Base-by-base conservation (phyloP, 2,329 filamentous ascomycete species). In the Penicillium palitans region DNA sequence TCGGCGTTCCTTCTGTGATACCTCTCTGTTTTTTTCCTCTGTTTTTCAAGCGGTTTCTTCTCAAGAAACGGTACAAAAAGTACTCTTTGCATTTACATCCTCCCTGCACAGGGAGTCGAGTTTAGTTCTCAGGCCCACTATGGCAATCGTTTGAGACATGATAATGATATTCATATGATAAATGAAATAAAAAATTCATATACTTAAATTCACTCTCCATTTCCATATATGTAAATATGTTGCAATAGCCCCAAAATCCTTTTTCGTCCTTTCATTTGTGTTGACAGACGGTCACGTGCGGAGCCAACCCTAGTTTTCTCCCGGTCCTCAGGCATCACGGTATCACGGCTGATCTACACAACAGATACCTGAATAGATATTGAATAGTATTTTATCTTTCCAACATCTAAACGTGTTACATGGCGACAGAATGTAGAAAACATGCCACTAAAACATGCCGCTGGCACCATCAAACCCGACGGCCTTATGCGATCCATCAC, bases 1-100 rank as follows among this genome's bases (percentile, higher is more conserved):
- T 33, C 27, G 64, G 66, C 66, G 66, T 66, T 65, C 27, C 57
- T 42, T 52, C 46, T 49, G 61, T 63, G 63, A 68, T 66, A 66
- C 64, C 64, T 66, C 29, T 46, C 42, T 46, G 44, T n/a, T 48
- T 21, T 31, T 19, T 40, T 35, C 52, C 58, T 40, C 24, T 48
- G 31, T 42, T 31, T 33, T 50, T 57, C 58, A 47, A 64, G 58
- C 59, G 59, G 44, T 21, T 41, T 37, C 21, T 3, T 29, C 15
- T 8, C 21, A 21, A 29, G n/a, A 47, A 13, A 37, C 15, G 51
- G 51, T 53, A 47, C 40, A 33, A 42, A 41, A 49, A 40, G 45
- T 50, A 50, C 35, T 25, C 7, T 47, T 55, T 19, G 52, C 52
- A 55, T 50, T 41, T 29, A 37, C 19, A 8, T 55, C n/a, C 31